Percentiles rank a stretch among this genome's conserved stretches.
phyloP scores from a whole-genome alignment of 1,139 yeast species.

The Pneumocystis wakefieldiae region DNA sequence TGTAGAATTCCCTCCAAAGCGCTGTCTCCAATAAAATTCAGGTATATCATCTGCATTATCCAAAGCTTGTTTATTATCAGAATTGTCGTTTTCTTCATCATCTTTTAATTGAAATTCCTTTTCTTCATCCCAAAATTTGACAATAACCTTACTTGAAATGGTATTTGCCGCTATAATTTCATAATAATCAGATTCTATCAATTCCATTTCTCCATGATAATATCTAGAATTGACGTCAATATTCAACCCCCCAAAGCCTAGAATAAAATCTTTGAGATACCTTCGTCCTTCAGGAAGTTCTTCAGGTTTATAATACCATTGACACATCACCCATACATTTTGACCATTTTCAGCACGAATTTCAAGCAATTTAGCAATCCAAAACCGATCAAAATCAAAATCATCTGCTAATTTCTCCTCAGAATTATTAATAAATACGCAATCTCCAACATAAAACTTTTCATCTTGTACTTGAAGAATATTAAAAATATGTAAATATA shows the following conservation, averaged over 20 bases:
- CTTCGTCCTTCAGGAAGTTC: conserved; percentile 14
- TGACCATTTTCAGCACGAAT: conserved; percentile 11
- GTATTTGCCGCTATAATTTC: conserved; percentile 15
- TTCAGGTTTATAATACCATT: conserved; percentile 14
- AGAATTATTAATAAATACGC: background rate
- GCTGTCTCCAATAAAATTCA: conserved; percentile 14
- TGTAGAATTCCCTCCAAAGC: conserved; percentile 9
- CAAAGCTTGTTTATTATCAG: background rate
- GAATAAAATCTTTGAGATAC: background rate
- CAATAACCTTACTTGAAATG: conserved; percentile 9
- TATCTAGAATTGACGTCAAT: conserved; percentile 2
- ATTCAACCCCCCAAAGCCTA: too few species aligned
- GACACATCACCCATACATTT: conserved; percentile 11
- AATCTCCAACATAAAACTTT: background rate
- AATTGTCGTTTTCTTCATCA: background rate
- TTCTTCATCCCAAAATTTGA: conserved; percentile 10
- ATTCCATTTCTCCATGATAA: conserved; percentile 13
- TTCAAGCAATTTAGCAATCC: conserved; percentile 14
- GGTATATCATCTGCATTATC: conserved; percentile 7
- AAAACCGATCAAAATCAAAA: conserved; percentile 2
- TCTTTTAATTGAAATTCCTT: background rate
- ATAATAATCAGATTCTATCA: conserved; percentile 13
- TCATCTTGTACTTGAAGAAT: background rate
- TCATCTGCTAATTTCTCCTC: background rate
- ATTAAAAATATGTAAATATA: background rate